Base-by-base conservation (phyloP, 108 stramenopile species). In the Cyclotella sp. region DNA sequence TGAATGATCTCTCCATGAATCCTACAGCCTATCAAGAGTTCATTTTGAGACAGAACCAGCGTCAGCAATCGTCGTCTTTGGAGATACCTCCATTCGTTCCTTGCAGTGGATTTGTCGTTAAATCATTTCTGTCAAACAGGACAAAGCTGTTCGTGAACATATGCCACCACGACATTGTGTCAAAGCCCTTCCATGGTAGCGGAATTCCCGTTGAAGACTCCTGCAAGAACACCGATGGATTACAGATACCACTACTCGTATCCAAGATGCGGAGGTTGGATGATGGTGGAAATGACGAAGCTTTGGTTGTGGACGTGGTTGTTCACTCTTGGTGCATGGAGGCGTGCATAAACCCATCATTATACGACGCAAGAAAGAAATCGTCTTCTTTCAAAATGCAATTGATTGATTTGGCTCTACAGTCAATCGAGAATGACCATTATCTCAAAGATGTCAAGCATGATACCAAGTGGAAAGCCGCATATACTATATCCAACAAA, bases 371-470 rank as follows among this genome's bases (percentile, higher is more conserved):
- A n/a, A n/a, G n/a, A n/a, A n/a, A n/a, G n/a, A n/a, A n/a, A n/a
- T n/a, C n/a, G n/a, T n/a, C n/a, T n/a, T n/a, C n/a, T n/a, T 68
- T 68, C 34, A 68, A 68, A 68, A 15, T 51, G 28, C 52, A 54
- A 34, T 39, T 68, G 34, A 49, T 68, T 49, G 29, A 15, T 11
- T 39, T 54, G 47, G 52, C 39, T 19, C 8, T 68, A 8, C 26
- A 54, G 16, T 68, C 27, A 16, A 68, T 68, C 10, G 52, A 52
- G 30, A 42, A 30, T 29, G 68, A 68, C 9, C 52, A 68, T 19
- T 52, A 5, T 2, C 9, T 68, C 24, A 54, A 68, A 68, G 15
- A 53, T 8, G 3, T 52, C 0, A 27, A 52, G 28, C 15, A 49
- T 18, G 28, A 29, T 3, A 53, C 19, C 6, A 3, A 22, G 30